These are phyloP conservation scores for Penicillium waksmanii DNA, from an alignment of 495 filamentous ascomycete genomes.

Conservation along the genomic window DNA sequence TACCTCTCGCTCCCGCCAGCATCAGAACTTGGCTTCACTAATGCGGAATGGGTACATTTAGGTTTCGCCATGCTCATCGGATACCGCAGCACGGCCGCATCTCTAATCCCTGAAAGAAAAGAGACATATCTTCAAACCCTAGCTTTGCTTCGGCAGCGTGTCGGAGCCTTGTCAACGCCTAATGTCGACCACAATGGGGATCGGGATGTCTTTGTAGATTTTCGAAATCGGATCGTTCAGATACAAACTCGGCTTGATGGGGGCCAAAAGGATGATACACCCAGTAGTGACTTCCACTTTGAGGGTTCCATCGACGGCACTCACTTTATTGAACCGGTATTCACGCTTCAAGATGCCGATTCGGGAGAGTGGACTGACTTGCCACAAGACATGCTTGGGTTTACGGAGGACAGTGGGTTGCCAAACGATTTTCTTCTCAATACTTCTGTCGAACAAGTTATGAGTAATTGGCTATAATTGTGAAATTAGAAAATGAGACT, in stretches of 20 bases:
- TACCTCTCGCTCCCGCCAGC: conserved; percentile 23
- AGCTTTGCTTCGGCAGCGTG: conserved; percentile 13
- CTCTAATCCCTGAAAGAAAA: conserved; percentile 4
- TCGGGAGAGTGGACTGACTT: conserved; percentile 2
- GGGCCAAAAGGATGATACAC: neutral
- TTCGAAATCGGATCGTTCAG: conserved; percentile 15
- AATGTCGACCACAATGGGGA: conserved; percentile 21
- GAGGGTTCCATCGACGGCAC: neutral
- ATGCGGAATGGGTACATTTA: conserved; percentile 33
- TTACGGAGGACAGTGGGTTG: neutral
- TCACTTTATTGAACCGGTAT: neutral
- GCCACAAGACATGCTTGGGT: conserved; percentile 6
- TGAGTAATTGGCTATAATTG: conserved; percentile 2
- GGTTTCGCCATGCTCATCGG: conserved; percentile 28
- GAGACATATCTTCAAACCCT: conserved; percentile 16
- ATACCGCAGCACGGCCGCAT: conserved; percentile 14
- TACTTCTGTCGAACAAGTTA: conserved; percentile 1
- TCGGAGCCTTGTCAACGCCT: conserved; percentile 21
- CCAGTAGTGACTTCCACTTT: neutral
- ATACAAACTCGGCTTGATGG: conserved; percentile 16
- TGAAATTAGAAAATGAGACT: neutral
- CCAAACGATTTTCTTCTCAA: neutral
- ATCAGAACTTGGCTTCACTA: conserved; percentile 24
- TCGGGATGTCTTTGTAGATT: conserved; percentile 22
- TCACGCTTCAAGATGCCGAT: conserved; percentile 1